Evolutionary conservation across 495 filamentous ascomycete genomes (phyloP).

Genomic region (Penicillium bialowiezense): DNA sequence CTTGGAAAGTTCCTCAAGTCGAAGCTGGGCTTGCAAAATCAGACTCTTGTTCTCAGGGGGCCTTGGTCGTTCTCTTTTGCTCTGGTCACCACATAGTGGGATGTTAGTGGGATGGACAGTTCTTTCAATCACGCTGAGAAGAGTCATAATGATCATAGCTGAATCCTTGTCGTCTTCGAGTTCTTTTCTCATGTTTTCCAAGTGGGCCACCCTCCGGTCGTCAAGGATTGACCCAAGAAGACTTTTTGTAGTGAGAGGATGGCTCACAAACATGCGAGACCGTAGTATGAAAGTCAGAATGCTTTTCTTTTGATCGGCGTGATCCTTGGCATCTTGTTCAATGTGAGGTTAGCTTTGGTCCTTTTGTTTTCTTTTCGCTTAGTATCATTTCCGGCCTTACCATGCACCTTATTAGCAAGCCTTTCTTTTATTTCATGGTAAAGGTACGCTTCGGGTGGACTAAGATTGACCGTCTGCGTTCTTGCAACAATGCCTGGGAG

Average conservation of each 20-base stretch:
- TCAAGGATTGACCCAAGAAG: constrained; percentile 43
- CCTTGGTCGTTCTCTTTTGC: too few relatives aligned
- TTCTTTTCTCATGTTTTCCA: too few relatives aligned
- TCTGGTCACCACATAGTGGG: too few relatives aligned
- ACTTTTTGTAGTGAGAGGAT: constrained; percentile 48
- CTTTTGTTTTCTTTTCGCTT: too few relatives aligned
- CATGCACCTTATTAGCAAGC: constrained; percentile 37
- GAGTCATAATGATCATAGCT: too few relatives aligned
- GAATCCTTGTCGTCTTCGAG: too few relatives aligned
- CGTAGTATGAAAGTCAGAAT: constrained; percentile 40
- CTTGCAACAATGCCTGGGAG: constrained; percentile 43
- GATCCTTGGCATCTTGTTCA: background rate
- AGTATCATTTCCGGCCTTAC: background rate
- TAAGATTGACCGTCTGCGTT: constrained; percentile 41
- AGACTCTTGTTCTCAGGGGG: too few relatives aligned
- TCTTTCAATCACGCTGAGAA: too few relatives aligned
- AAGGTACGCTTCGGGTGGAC: constrained; percentile 44
- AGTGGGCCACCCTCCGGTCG: constrained; percentile 32
- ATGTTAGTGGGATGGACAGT: too few relatives aligned
- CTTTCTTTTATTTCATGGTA: constrained; percentile 42
- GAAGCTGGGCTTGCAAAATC: too few relatives aligned
- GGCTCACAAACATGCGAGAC: constrained; percentile 51
- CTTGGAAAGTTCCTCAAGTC: too few relatives aligned
- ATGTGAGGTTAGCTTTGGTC: background rate
- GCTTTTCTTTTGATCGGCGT: constrained; percentile 16